Evolutionary conservation across 805 yeast genomes (phyloP).

Genomic region (Suhomyces emberorum): DNA sequence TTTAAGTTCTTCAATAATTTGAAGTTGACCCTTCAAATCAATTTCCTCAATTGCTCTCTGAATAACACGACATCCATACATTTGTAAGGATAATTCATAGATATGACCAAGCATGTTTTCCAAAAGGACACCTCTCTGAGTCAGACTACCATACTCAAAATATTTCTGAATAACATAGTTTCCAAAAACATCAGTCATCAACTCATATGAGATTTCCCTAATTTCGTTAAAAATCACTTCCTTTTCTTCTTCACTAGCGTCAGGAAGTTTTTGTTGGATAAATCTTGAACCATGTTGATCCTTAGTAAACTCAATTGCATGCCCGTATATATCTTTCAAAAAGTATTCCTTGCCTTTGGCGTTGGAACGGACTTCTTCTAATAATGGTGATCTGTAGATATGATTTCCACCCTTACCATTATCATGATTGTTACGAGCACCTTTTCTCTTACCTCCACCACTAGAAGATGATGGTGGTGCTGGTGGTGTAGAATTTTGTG

Average conservation of each 20-base stretch:
- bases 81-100: constrained; percentile 75
- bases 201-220: constrained; percentile 64
- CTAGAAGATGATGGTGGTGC: constrained; percentile 14
- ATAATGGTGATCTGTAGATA: constrained; percentile 69
- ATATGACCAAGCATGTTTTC: constrained; percentile 73
- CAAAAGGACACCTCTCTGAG: constrained; percentile 67
- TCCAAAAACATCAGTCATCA: constrained; percentile 97
- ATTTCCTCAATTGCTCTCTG: constrained; percentile 87
- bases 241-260: constrained; percentile 63
- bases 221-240: constrained; percentile 84
- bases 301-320: constrained; percentile 84
- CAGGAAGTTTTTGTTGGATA: constrained; percentile 81
- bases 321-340: constrained; percentile 76
- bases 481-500: constrained; percentile 12
- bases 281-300: constrained; percentile 98
- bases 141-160: constrained; percentile 74
- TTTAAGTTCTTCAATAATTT: constrained; percentile 67
- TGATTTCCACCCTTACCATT: constrained; percentile 34
- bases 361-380: constrained; percentile 81
- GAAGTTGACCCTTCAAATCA: constrained; percentile 58
- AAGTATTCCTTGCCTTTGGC: constrained; percentile 54
- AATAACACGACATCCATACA: constrained; percentile 98
- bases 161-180: constrained; percentile 94
- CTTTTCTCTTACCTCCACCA: constrained; percentile 14
- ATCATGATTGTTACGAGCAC: constrained; percentile 9